Base-by-base conservation (phyloP, 345 rosid genomes). In the Murraya paniculata region DNA sequence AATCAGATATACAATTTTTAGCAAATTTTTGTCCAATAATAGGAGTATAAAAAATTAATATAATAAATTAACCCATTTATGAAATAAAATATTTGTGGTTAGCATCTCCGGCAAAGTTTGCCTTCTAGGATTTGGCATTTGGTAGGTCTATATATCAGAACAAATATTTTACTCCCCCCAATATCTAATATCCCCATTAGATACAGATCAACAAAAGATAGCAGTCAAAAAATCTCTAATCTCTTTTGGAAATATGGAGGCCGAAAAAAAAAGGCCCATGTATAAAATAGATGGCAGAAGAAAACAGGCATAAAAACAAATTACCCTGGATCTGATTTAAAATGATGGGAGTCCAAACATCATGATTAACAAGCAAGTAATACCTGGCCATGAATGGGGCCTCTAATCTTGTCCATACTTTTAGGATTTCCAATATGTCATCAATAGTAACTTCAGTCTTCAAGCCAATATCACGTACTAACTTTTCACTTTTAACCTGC, bases 381-480 rank as follows among this genome's bases (percentile, higher is more conserved):
- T 92, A 94, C 98, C 98, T 95, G 80, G 94, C 87, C 74, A 87
- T 90, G 68, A 91, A 95, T 79, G 91, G 71, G 69, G 68, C 72
- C 75, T 82, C 83, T 31, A 87, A 88, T 39, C 78, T 79, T 78
- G 86, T 86, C 97, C 95, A 93, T 62, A 73, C 71, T 85, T 81
- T 83, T 65, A 91, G 80, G 69, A 89, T 83, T 73, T 89, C 84
- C 75, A 90, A 81, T 25, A 86, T 85, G 84, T 93, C 98, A 68
- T 83, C 81, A 39, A 91, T 72, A 66, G 85, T 74, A 78, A 95
- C 97, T 82, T 86, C 83, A 64, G 95, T 89, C 88, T 89, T 95
- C 67, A 93, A 90, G 78, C 93, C 98, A 79, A 93, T 81, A 84
- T 86, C 91, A 71, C 72, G 72, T 60, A 91, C 73, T 71, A 95